These are phyloP conservation scores for Hyparrhenia diplandra DNA, from an alignment of 176 grass and related monocot genomes.

Conservation along the genomic window DNA sequence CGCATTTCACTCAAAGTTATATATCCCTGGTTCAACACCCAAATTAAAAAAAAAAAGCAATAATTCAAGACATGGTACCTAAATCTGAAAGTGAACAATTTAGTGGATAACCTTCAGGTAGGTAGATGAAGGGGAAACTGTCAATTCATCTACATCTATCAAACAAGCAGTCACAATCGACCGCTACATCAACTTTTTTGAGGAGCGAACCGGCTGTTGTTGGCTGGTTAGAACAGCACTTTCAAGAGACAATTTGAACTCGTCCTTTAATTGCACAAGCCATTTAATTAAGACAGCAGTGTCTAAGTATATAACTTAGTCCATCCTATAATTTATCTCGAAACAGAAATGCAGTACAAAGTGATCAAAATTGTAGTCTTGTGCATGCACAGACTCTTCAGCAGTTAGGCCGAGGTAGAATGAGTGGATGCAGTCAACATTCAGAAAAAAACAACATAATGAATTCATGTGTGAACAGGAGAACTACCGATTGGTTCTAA, in stretches of 20 bases:
- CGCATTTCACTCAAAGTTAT: too few species aligned
- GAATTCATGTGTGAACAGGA: too few species aligned
- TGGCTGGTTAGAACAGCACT: slow-evolving; percentile 1
- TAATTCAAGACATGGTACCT: background rate
- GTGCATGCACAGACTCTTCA: too few species aligned
- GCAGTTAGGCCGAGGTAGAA: too few species aligned
- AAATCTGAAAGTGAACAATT: background rate
- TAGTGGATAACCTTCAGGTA: background rate
- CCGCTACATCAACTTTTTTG: too few species aligned
- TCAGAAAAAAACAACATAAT: too few species aligned
- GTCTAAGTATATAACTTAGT: background rate
- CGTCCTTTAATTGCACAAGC: background rate
- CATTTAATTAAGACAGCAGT: background rate
- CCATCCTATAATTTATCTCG: background rate
- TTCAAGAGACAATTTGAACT: background rate
- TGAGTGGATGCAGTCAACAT: too few species aligned
- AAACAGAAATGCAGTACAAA: too few species aligned
- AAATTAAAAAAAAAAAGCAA: background rate
- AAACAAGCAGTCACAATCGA: background rate
- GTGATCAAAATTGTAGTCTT: too few species aligned
- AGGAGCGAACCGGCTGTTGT: background rate
- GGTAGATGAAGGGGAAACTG: background rate
- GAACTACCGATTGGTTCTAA: too few species aligned
- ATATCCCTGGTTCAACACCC: too few species aligned
- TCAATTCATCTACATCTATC: background rate